A percentile compares a stretch with the other conserved stretches of the same genome.
These are phyloP conservation scores for Mycena belliarum DNA, from an alignment of 768 basidiomycete species.

Conservation along the genomic window DNA sequence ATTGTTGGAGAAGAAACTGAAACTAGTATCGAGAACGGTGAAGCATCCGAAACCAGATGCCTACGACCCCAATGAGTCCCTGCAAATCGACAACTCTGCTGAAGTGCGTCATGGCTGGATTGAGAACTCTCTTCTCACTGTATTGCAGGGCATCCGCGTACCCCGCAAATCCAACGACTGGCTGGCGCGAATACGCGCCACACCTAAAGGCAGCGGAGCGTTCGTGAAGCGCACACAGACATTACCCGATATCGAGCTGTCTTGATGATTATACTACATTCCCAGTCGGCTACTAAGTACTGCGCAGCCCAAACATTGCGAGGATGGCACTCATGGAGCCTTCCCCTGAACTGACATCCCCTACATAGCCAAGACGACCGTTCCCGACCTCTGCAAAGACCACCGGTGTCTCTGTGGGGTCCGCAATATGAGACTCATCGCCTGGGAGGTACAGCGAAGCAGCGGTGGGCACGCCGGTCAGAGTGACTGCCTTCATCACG, in stretches of 20 bases:
- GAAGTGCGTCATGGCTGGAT: neutral
- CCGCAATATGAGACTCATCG: neutral
- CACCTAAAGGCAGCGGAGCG: neutral
- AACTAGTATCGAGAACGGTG: slow-evolving; percentile 7
- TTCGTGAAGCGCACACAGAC: slow-evolving; percentile 4
- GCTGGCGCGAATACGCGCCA: neutral
- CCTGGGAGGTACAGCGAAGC: slow-evolving; percentile 35
- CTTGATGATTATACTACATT: neutral
- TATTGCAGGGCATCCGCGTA: slow-evolving; percentile 8
- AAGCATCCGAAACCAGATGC: slow-evolving; percentile 2
- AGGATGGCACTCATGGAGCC: slow-evolving; percentile 33
- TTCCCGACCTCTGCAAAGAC: slow-evolving; percentile 30
- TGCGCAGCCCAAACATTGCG: slow-evolving; percentile 33
- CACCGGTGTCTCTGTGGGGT: slow-evolving; percentile 21
- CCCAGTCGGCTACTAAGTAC: too few relatives aligned
- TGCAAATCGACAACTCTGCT: slow-evolving; percentile 14
- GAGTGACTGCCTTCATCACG: slow-evolving; percentile 45
- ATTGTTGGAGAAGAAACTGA: slow-evolving; percentile 22
- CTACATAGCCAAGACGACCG: slow-evolving; percentile 44
- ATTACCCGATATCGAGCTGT: slow-evolving; percentile 4
- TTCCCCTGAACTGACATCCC: slow-evolving; percentile 41
- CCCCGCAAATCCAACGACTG: slow-evolving; percentile 16
- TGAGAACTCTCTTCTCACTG: neutral
- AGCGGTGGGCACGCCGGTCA: slow-evolving; percentile 32
- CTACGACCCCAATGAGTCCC: slow-evolving; percentile 13